A percentile compares a stretch with the other conserved stretches of the same genome.
Evolutionary conservation across 148 eudicot species (phyloP).

Genomic region (Amaranthus palmeri): DNA sequence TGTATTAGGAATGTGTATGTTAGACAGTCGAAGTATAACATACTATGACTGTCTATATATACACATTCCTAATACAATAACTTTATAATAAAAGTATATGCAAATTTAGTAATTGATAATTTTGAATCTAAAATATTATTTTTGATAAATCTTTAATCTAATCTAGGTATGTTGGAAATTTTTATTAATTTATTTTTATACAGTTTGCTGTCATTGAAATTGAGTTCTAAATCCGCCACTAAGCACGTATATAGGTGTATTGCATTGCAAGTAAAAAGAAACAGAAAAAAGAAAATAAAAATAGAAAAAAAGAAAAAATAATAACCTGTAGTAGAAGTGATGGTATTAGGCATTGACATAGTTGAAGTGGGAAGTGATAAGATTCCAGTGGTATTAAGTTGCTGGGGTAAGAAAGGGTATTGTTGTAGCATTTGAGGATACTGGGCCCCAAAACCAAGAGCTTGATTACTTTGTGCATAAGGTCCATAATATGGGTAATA

Average conservation of each 20-base stretch:
- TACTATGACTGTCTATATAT: too few relatives aligned
- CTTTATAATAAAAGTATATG: too few relatives aligned
- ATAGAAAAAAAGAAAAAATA: background rate
- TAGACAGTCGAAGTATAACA: too few relatives aligned
- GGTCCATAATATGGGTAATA: conserved; percentile 34
- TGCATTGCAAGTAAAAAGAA: background rate
- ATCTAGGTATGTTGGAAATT: background rate
- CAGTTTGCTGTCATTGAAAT: too few relatives aligned
- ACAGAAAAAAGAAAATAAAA: background rate
- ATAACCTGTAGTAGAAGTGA: conserved; percentile 28
- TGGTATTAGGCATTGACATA: conserved; percentile 12
- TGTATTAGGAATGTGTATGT: too few relatives aligned
- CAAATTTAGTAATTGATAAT: too few relatives aligned
- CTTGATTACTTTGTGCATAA: conserved; percentile 39
- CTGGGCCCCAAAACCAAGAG: conserved; percentile 43
- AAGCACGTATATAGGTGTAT: too few relatives aligned
- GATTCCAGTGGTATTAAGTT: conserved; percentile 31
- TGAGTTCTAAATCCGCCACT: too few relatives aligned
- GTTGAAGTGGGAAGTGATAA: conserved; percentile 42
- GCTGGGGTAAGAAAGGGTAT: conserved; percentile 41
- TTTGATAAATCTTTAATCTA: too few relatives aligned
- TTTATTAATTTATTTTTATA: background rate
- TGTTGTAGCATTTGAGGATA: conserved; percentile 43
- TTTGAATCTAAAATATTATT: too few relatives aligned
- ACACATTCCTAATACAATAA: too few relatives aligned